Conservation (phyloP, 148 eudicot genomes). For the Salicornia ramosissima region DNA sequence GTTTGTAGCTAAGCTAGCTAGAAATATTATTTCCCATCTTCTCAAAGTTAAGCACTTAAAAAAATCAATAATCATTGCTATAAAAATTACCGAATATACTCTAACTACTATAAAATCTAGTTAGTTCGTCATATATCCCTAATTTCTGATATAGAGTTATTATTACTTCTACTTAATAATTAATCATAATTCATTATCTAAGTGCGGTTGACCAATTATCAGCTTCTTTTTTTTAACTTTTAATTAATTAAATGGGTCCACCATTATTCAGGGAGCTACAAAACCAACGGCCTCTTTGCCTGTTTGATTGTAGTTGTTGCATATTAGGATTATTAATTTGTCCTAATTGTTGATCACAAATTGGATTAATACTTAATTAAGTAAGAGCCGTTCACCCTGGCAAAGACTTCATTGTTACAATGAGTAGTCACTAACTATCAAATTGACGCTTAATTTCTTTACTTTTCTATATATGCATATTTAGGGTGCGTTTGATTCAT, state of each 20-base stretch:
- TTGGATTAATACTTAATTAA: background rate
- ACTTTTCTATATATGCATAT: background rate
- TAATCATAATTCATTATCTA: constrained; percentile 15
- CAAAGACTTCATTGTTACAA: background rate
- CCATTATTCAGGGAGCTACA: constrained; percentile 30
- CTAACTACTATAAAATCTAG: constrained; percentile 24
- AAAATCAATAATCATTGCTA: no score
- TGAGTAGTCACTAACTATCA: background rate
- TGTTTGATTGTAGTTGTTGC: constrained; percentile 11
- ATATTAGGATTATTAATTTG: background rate
- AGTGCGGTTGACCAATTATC: constrained; percentile 30
- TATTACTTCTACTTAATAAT: constrained; percentile 7
- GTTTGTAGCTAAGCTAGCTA: background rate
- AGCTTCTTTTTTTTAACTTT: background rate
- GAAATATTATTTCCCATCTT: no score
- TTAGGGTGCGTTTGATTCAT: no score
- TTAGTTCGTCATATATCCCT: constrained; percentile 18
- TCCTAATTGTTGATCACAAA: background rate
- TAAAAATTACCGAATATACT: no score
- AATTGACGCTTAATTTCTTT: constrained; percentile 12
- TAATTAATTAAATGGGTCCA: constrained; percentile 17
- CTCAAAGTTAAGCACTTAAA: no score
- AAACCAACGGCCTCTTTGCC: constrained; percentile 25
- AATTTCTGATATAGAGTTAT: background rate
- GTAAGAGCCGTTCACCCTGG: constrained; percentile 4